These are phyloP conservation scores for Pythium aristosporum DNA, from an alignment of 352 stramenopile genomes.

Conservation along the genomic window DNA sequence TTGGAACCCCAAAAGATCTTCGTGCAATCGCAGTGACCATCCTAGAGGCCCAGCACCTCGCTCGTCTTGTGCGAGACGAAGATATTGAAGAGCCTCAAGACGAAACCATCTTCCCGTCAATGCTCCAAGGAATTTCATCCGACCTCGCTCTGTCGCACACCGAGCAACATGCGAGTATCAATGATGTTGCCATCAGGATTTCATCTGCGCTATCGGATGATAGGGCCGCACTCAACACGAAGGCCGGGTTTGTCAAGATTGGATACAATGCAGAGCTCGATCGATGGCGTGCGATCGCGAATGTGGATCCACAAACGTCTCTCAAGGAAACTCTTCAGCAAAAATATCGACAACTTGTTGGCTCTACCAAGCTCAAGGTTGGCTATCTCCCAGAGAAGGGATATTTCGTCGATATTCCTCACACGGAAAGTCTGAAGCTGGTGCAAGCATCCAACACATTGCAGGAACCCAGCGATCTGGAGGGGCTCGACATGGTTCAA, in stretches of 20 bases:
- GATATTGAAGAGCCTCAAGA: constrained; percentile 30
- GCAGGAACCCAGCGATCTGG: constrained; percentile 15
- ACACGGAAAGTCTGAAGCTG: constrained; percentile 57
- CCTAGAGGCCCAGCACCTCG: constrained; percentile 43
- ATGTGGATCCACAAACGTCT: constrained; percentile 37
- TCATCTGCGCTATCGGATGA: constrained; percentile 64
- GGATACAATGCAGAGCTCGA: constrained; percentile 66
- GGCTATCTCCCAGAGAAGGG: constrained; percentile 61
- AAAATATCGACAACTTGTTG: constrained; percentile 57
- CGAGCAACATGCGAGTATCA: background rate
- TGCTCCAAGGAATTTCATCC: constrained; percentile 5
- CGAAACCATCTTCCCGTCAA: constrained; percentile 10
- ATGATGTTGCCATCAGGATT: constrained; percentile 37
- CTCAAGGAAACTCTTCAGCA: constrained; percentile 47
- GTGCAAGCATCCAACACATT: constrained; percentile 13
- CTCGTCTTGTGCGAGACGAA: background rate
- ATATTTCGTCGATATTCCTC: constrained; percentile 64
- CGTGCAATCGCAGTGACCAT: constrained; percentile 66
- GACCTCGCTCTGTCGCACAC: background rate
- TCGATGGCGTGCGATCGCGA: constrained; percentile 52
- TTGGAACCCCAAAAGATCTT: constrained; percentile 67
- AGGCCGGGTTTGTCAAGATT: constrained; percentile 50
- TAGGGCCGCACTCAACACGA: constrained; percentile 55
- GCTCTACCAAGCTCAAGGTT: constrained; percentile 57
- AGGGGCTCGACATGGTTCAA: constrained; percentile 54